These are phyloP conservation scores for Galerina marginata DNA, from an alignment of 768 basidiomycete species.

Conservation along the genomic window DNA sequence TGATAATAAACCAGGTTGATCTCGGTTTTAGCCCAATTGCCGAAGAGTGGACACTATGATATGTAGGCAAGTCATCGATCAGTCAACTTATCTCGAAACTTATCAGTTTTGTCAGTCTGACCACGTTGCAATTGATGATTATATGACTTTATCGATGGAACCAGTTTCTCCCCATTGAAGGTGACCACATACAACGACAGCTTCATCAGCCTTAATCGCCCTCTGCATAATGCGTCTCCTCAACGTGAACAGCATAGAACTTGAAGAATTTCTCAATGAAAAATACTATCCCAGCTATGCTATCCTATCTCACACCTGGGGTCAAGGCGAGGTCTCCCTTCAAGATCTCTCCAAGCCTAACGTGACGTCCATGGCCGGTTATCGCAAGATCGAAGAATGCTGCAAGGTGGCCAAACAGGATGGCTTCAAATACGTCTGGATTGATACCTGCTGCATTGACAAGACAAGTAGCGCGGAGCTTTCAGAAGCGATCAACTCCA, in stretches of 20 bases:
- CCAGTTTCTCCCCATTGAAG: too few species aligned
- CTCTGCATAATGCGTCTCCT: not conserved
- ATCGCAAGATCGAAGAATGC: conserved; percentile 13
- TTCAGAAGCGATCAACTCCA: too few species aligned
- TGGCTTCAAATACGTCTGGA: conserved; percentile 12
- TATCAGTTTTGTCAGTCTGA: too few species aligned
- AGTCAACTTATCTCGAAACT: too few species aligned
- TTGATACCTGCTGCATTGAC: conserved; percentile 20
- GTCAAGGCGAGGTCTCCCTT: conserved; percentile 14
- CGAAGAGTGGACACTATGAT: too few species aligned
- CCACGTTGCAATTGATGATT: too few species aligned
- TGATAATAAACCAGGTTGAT: too few species aligned
- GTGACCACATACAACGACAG: too few species aligned
- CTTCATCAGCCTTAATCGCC: not conserved
- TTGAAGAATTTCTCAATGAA: not conserved
- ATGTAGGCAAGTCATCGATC: too few species aligned
- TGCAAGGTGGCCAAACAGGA: conserved; percentile 7
- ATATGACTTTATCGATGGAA: too few species aligned
- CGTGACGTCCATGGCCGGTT: not conserved
- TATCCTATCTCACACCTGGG: conserved; percentile 22
- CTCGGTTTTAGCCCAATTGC: too few species aligned
- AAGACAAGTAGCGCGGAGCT: too few species aligned
- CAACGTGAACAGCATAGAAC: not conserved
- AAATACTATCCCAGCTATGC: conserved; percentile 1
- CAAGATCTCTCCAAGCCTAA: not conserved